Evolutionary conservation across 2,329 filamentous ascomycete species (phyloP).

Genomic region (Apiospora phragmitis): DNA sequence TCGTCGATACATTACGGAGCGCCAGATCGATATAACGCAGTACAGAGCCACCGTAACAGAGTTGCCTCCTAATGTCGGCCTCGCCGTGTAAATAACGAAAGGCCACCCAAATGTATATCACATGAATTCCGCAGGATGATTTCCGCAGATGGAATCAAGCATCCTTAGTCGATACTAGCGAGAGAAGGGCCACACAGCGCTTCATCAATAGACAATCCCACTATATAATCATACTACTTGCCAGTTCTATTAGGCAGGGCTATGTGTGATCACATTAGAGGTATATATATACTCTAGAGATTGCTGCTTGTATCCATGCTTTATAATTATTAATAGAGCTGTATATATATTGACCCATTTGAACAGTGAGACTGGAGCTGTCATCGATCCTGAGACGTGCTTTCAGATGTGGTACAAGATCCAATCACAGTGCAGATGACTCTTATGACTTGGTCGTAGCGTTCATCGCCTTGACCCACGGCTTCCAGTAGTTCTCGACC

Average conservation of each 20-base stretch:
- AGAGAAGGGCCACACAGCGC: background rate
- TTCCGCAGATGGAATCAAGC: background rate
- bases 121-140: background rate
- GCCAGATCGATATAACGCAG: background rate
- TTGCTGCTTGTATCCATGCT: background rate
- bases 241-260: too few species aligned
- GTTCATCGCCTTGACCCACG: slow-evolving; percentile 47
- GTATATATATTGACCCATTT: too few species aligned
- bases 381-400: too few species aligned
- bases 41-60: background rate
- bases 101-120: background rate
- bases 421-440: background rate
- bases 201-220: background rate
- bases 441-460: slow-evolving; percentile 19
- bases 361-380: too few species aligned
- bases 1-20: background rate
- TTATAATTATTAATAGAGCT: too few species aligned
- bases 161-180: background rate
- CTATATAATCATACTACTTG: background rate
- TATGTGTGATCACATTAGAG: background rate
- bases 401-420: too few species aligned
- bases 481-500: slow-evolving; percentile 50
- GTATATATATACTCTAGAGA: background rate
- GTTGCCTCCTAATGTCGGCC: background rate
- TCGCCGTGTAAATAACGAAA: background rate